A percentile compares a stretch with the other conserved stretches of the same genome.
These are phyloP conservation scores for Acrocalymma vagum DNA, from an alignment of 2,329 filamentous ascomycete species.

Conservation along the genomic window DNA sequence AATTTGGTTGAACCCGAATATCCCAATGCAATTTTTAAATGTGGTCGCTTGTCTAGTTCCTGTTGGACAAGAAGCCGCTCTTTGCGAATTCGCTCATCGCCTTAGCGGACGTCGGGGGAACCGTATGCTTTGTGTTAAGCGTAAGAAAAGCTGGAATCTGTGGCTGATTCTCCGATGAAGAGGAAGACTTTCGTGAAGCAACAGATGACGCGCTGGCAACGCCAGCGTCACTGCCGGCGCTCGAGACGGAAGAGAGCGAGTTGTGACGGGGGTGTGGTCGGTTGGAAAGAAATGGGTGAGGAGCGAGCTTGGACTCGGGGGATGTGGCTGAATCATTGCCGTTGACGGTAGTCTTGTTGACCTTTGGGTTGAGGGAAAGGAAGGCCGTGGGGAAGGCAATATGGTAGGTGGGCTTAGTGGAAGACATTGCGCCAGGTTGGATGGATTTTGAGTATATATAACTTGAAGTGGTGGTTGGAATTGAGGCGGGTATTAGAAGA, in stretches of 20 bases:
- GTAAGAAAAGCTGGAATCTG: constrained; percentile 41
- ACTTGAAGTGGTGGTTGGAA: constrained; percentile 11
- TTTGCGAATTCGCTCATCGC: constrained; percentile 31
- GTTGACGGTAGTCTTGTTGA: constrained; percentile 24
- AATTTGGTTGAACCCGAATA: constrained; percentile 2
- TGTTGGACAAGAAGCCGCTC: constrained; percentile 42
- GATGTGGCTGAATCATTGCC: constrained; percentile 9
- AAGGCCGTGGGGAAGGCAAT: constrained; percentile 46
- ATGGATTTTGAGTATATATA: constrained; percentile 15
- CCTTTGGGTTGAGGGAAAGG: constrained; percentile 46
- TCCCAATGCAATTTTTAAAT: background rate
- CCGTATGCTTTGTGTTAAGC: constrained; percentile 42
- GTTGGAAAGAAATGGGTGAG: constrained; percentile 50
- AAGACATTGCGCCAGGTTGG: constrained; percentile 44
- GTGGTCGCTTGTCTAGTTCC: constrained; percentile 21
- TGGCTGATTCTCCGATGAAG: constrained; percentile 35
- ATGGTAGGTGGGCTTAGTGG: constrained; percentile 42
- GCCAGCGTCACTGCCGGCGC: constrained; percentile 24
- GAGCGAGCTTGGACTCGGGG: constrained; percentile 30
- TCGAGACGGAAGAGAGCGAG: constrained; percentile 39
- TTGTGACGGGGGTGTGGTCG: constrained; percentile 31
- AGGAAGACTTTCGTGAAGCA: constrained; percentile 31
- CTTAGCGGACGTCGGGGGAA: constrained; percentile 29
- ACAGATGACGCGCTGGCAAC: constrained; percentile 38
- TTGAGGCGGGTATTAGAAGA: constrained; percentile 3